A percentile compares a stretch with the other conserved stretches of the same genome.
These are phyloP conservation scores for Secale cereale DNA, from an alignment of 176 grass and related monocot species.

Conservation along the genomic window DNA sequence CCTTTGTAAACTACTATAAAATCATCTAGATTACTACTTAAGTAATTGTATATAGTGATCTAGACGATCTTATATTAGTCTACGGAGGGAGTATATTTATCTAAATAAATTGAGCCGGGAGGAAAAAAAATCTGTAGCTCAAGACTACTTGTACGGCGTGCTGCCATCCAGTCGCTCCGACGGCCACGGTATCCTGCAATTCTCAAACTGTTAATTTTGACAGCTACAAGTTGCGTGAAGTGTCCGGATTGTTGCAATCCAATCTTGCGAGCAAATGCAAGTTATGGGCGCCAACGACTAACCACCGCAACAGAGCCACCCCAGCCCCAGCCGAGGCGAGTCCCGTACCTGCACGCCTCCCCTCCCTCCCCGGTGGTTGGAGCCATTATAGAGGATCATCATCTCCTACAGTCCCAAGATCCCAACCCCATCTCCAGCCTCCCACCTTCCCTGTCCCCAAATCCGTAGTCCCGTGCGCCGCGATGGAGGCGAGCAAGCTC, in stretches of 20 bases:
- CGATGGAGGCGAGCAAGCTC: constrained; percentile 67
- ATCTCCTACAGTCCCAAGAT: neutral
- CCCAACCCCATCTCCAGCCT: neutral
- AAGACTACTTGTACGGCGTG: neutral
- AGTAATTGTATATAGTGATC: too few relatives aligned
- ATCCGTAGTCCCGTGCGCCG: neutral
- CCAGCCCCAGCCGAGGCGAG: neutral
- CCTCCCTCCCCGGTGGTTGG: constrained; percentile 10
- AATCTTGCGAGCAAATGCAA: constrained; percentile 7
- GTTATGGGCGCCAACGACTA: neutral
- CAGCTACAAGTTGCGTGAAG: neutral
- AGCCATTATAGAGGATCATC: neutral
- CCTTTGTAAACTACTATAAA: too few relatives aligned
- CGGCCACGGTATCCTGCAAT: neutral
- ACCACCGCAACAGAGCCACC: neutral
- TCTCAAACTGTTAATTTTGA: neutral
- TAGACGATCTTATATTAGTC: too few relatives aligned
- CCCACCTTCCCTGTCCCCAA: neutral
- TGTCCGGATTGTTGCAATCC: neutral
- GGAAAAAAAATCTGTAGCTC: too few relatives aligned
- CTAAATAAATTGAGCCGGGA: too few relatives aligned
- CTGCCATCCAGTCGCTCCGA: neutral
- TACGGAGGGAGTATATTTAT: too few relatives aligned
- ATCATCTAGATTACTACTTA: too few relatives aligned
- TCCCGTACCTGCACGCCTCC: neutral